These are phyloP conservation scores for Eucalyptus leucophloia DNA, from an alignment of 345 rosid species.

Conservation along the genomic window DNA sequence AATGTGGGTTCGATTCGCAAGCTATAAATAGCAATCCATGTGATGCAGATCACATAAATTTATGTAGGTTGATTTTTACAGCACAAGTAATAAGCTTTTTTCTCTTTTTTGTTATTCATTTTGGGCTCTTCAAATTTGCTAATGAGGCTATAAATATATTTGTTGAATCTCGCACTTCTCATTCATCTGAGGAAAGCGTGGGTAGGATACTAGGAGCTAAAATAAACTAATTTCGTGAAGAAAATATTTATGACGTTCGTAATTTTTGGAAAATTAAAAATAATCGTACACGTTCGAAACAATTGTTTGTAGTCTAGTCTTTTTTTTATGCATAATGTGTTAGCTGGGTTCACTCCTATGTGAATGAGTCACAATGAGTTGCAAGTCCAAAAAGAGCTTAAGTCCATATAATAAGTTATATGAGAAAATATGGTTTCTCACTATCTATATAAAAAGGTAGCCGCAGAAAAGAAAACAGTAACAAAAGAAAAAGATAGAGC, in stretches of 20 bases:
- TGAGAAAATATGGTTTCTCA: too few species aligned
- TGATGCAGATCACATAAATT: too few species aligned
- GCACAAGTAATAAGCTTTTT: not conserved
- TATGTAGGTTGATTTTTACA: not conserved
- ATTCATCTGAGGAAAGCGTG: not conserved
- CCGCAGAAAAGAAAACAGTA: too few species aligned
- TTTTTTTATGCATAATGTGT: not conserved
- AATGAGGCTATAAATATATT: not conserved
- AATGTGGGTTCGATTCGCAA: too few species aligned
- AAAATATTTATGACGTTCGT: not conserved
- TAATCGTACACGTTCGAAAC: not conserved
- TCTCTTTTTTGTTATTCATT: not conserved
- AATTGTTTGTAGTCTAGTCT: not conserved
- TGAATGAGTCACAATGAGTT: too few species aligned
- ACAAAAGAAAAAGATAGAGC: too few species aligned
- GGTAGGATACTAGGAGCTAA: not conserved
- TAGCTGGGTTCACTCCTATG: too few species aligned
- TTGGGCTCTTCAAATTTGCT: not conserved
- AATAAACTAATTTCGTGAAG: not conserved
- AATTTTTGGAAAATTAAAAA: not conserved
- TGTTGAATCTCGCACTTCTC: not conserved
- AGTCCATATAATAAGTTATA: too few species aligned
- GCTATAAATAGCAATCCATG: too few species aligned
- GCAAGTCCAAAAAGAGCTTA: too few species aligned
- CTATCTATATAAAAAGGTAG: too few species aligned